Evolutionary conservation across 345 rosid genomes (phyloP), one percentile per base, ranked within the genome.

Genomic region (Pistacia vera): DNA sequence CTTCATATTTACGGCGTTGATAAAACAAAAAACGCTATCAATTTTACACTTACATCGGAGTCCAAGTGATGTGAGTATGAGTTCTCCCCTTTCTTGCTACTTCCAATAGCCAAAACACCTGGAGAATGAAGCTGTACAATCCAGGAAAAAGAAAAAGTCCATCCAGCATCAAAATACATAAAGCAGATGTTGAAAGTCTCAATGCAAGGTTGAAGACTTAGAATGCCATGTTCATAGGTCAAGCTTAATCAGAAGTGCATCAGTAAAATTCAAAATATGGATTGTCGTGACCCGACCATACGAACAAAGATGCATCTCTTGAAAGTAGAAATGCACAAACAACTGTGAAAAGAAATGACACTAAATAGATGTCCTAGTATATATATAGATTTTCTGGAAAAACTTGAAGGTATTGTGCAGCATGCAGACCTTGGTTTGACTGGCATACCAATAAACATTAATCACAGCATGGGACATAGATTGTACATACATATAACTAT

Each of bases 1-100:
- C 66, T 18, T 73, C 51, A 44, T 38, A 33, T 75, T 52, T 82
- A 30, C 66, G n/a, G 59, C 54, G 54, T 41, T 10, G 10, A 68
- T 64, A 72, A 61, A 65, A 33, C 57, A 33, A 58, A 63, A 51
- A 68, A 73, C 67, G 35, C 55, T 25, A 58, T 61, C n/a, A 35
- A 18, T 3, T 63, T 7, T 20, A 51, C 52, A 79, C 97, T 88
- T 88, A 92, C 97, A 89, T 96, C 97, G 66, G 98, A 88, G 82
- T 93, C 99, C 81, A 96, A 83, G 84, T 93, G 99, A 87, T 96
- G 99, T 20, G 98, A 96, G 78, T 93, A 96, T n/a, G 99, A 96
- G 85, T 90, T 96, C 82, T 96, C 99, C 80, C 97, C 99, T 87
- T 93, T 96, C 86, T 79, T 84, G 86, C 99, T 96, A 80, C 99